A percentile compares a stretch with the other conserved stretches of the same genome.
Conservation (phyloP, 208 protist species). For the Leishmania gerbilli region DNA sequence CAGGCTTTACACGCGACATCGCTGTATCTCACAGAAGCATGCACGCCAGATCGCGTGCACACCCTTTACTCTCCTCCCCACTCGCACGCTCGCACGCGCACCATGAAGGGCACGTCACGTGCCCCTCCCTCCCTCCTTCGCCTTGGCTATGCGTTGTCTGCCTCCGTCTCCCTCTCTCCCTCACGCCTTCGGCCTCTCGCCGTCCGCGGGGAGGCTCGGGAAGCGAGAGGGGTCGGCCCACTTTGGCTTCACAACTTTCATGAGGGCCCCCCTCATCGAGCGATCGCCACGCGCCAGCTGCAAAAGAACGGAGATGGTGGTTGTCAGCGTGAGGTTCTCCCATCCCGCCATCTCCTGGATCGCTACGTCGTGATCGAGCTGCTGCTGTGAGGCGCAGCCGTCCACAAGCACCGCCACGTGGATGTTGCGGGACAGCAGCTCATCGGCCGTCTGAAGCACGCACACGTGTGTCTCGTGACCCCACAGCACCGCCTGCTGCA, state of each 20-base stretch:
- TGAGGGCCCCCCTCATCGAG: not conserved
- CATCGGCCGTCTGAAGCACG: constrained; percentile 74
- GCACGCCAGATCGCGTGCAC: too few relatives aligned
- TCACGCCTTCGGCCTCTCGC: not conserved
- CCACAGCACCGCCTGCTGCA: constrained; percentile 67
- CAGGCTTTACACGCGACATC: too few relatives aligned
- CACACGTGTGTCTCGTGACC: constrained; percentile 86
- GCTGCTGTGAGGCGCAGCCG: constrained; percentile 65
- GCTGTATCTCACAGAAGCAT: not conserved
- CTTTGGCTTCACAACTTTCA: not conserved
- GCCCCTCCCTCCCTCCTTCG: not conserved
- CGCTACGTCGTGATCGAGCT: constrained; percentile 48
- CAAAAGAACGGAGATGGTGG: constrained; percentile 61
- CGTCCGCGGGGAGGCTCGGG: not conserved
- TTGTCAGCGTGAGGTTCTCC: constrained; percentile 49
- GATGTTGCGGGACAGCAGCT: constrained; percentile 66
- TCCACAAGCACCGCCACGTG: constrained; percentile 63
- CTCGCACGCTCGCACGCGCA: too few relatives aligned
- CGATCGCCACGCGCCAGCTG: constrained; percentile 46
- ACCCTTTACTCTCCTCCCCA: not conserved
- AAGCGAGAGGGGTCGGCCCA: not conserved
- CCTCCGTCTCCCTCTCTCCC: not conserved
- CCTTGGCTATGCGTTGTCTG: not conserved
- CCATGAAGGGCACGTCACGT: not conserved
- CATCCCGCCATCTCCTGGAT: constrained; percentile 57